Percentiles rank a stretch among this genome's conserved stretches.
Conservation (phyloP, 305 asterid genomes). For the Euphrasia arctica region DNA sequence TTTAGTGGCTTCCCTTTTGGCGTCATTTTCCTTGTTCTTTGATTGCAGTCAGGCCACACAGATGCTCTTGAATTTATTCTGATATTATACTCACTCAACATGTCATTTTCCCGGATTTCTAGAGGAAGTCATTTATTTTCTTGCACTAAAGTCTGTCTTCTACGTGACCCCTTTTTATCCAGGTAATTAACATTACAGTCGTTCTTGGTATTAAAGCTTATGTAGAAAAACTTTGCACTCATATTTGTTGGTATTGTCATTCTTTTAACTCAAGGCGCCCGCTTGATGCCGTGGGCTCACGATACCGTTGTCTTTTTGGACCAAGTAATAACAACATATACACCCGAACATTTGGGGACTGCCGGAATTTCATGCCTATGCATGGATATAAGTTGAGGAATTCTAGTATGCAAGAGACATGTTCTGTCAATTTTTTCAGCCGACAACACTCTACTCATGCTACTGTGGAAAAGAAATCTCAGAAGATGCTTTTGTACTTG, state of each 20-base stretch:
- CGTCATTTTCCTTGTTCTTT: neutral
- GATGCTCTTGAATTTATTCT: conserved; percentile 7
- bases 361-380: conserved; percentile 31
- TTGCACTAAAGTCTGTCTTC: conserved; percentile 22
- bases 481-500: conserved; percentile 73
- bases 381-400: conserved; percentile 29
- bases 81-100: neutral
- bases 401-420: conserved; percentile 28
- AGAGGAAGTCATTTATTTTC: conserved; percentile 37
- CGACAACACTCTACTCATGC: conserved; percentile 56
- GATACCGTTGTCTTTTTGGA: conserved; percentile 24
- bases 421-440: conserved; percentile 24
- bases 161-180: conserved; percentile 31
- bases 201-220: neutral
- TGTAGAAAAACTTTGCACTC: neutral
- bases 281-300: conserved; percentile 25
- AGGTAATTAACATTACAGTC: conserved; percentile 33
- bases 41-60: neutral
- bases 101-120: conserved; percentile 6
- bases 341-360: conserved; percentile 28
- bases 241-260: conserved; percentile 1
- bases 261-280: conserved; percentile 33
- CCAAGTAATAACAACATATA: conserved; percentile 10
- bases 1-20: neutral
- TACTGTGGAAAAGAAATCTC: conserved; percentile 61